A percentile compares a stretch with the other conserved stretches of the same genome.
These are phyloP conservation scores for Ceratobasidium sp. DNA, from an alignment of 1,284 basidiomycete genomes.

Conservation along the genomic window DNA sequence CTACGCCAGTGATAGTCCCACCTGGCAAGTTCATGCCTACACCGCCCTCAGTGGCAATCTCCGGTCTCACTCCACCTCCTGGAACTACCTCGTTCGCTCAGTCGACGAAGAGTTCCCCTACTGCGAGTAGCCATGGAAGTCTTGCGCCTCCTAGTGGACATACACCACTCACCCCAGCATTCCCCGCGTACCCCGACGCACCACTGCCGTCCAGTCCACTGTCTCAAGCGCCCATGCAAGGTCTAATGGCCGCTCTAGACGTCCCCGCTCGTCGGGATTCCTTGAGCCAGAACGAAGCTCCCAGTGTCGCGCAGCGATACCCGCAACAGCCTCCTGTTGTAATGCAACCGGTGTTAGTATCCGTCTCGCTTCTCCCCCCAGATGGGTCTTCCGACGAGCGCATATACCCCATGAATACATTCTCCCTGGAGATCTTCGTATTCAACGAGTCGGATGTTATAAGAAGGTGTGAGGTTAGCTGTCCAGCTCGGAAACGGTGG, in stretches of 20 bases:
- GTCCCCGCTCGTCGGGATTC: background rate
- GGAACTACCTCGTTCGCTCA: constrained; percentile 34
- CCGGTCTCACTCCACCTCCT: constrained; percentile 47
- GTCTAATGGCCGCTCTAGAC: constrained; percentile 39
- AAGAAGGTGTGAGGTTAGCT: constrained; percentile 76
- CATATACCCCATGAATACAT: constrained; percentile 75
- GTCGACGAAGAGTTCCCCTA: constrained; percentile 38
- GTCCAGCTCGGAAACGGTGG: constrained; percentile 61
- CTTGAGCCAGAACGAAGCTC: constrained; percentile 1
- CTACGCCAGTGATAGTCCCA: constrained; percentile 23
- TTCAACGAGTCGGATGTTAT: constrained; percentile 83
- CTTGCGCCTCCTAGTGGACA: background rate
- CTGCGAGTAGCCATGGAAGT: background rate
- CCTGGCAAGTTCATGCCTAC: constrained; percentile 46
- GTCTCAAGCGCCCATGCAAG: constrained; percentile 59
- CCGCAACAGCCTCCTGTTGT: background rate
- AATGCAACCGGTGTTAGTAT: constrained; percentile 61
- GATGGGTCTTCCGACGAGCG: constrained; percentile 42
- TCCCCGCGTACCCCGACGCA: constrained; percentile 65
- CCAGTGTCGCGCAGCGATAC: background rate
- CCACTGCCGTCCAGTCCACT: constrained; percentile 56
- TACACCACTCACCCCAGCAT: constrained; percentile 69
- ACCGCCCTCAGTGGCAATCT: constrained; percentile 53
- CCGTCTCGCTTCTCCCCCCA: constrained; percentile 66
- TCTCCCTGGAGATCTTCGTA: constrained; percentile 86